Evolutionary conservation across 139 green algal species (phyloP).

Genomic region (Trebouxia sp.): DNA sequence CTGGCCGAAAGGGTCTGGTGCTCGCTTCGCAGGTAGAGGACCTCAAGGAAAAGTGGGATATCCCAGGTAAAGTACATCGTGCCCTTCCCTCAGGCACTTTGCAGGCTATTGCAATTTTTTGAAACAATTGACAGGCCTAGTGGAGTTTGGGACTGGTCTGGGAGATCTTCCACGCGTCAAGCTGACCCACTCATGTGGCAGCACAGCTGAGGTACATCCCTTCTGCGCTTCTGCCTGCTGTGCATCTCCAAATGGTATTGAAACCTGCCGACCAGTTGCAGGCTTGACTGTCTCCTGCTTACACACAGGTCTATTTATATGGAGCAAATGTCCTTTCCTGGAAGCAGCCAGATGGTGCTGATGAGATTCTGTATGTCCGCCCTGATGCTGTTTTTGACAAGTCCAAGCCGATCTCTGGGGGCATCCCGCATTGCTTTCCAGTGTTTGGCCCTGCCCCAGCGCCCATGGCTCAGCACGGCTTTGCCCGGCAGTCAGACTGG

Average conservation of each 20-base stretch:
- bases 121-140: conserved; percentile 53
- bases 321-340: conserved; percentile 87
- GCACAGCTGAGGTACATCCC: conserved; percentile 66
- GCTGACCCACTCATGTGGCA: conserved; percentile 74
- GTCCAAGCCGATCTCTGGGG: conserved; percentile 88
- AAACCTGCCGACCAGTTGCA: too few species aligned
- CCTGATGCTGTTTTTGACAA: conserved; percentile 96
- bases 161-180: conserved; percentile 60
- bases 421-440: conserved; percentile 97
- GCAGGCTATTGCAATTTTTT: too few species aligned
- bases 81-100: too few species aligned
- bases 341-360: conserved; percentile 75
- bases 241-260: background rate
- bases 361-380: conserved; percentile 94
- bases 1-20: too few species aligned
- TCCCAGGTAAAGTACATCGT: too few species aligned
- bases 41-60: conserved; percentile 5
- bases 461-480: conserved; percentile 94
- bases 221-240: background rate
- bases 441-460: conserved; percentile 72
- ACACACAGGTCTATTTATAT: conserved; percentile 83
- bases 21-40: background rate
- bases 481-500: conserved; percentile 96
- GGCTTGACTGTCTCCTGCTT: background rate
- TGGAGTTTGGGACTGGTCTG: conserved; percentile 65